A percentile compares a stretch with the other conserved stretches of the same genome.
Conservation (phyloP, 2,329 filamentous ascomycete species). For the Arthrobotrys megalospora region DNA sequence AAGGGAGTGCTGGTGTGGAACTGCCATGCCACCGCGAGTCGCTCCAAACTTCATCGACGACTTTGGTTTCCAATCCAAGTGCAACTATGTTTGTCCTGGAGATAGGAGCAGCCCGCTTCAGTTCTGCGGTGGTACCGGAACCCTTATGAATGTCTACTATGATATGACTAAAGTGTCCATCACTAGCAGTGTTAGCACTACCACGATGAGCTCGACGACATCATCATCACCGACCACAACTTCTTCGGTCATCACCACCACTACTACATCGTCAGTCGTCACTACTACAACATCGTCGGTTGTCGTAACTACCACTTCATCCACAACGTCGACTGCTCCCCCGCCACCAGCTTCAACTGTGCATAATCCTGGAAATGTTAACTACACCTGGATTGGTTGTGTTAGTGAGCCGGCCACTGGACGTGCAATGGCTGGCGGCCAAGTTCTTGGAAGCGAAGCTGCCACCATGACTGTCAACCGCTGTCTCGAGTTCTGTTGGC, state of each 20-base stretch:
- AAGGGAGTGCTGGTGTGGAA: slow-evolving; percentile 65
- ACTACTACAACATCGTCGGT: slow-evolving; percentile 33
- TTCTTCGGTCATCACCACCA: neutral
- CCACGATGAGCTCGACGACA: slow-evolving; percentile 39
- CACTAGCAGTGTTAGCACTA: neutral
- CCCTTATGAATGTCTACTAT: slow-evolving; percentile 55
- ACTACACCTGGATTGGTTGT: slow-evolving; percentile 65
- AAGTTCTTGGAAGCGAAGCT: slow-evolving; percentile 37
- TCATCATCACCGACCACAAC: slow-evolving; percentile 24
- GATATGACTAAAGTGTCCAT: slow-evolving; percentile 37
- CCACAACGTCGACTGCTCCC: slow-evolving; percentile 48
- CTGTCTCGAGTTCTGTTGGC: slow-evolving; percentile 56
- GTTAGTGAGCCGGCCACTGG: slow-evolving; percentile 40
- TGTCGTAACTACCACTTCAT: slow-evolving; percentile 5
- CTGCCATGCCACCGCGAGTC: slow-evolving; percentile 29
- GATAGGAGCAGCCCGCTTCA: slow-evolving; percentile 62
- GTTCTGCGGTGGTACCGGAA: slow-evolving; percentile 50
- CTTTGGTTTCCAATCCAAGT: slow-evolving; percentile 61
- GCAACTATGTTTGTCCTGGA: slow-evolving; percentile 67
- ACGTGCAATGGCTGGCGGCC: slow-evolving; percentile 44
- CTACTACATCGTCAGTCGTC: slow-evolving; percentile 30
- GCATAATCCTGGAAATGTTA: slow-evolving; percentile 63
- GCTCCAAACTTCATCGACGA: slow-evolving; percentile 45
- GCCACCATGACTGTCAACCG: slow-evolving; percentile 58
- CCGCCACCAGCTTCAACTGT: slow-evolving; percentile 62